Conservation (phyloP, 164 flowering plant genomes). For the Stephania cephalantha region DNA sequence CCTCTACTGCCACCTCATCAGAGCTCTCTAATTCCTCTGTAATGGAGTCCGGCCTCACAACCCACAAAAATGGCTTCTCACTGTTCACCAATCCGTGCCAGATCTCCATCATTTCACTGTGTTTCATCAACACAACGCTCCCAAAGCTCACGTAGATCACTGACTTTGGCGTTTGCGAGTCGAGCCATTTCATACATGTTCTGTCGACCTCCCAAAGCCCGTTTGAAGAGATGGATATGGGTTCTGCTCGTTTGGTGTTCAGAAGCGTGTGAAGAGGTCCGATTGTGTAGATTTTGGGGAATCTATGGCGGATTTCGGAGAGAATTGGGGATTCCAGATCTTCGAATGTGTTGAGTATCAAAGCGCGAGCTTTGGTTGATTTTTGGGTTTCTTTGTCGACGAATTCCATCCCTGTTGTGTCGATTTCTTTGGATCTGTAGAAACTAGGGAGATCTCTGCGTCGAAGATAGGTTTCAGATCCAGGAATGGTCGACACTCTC, state of each 20-base stretch:
- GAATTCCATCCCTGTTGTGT: constrained; percentile 4
- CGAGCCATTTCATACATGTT: constrained; percentile 46
- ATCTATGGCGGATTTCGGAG: constrained; percentile 15
- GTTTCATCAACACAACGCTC: constrained; percentile 19
- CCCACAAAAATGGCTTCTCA: constrained; percentile 43
- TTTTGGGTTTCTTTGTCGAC: constrained; percentile 1
- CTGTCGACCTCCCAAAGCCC: constrained; percentile 31
- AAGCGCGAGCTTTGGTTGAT: constrained; percentile 9
- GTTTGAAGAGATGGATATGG: neutral
- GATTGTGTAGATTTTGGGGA: constrained; percentile 25
- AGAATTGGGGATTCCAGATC: constrained; percentile 27
- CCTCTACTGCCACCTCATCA: constrained; percentile 15
- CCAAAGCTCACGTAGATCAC: constrained; percentile 63
- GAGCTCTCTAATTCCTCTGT: neutral
- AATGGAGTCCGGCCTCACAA: constrained; percentile 26
- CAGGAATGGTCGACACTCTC: constrained; percentile 20
- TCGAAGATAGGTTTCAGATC: constrained; percentile 31
- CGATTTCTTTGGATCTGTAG: constrained; percentile 12
- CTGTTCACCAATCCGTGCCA: constrained; percentile 44
- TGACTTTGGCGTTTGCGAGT: constrained; percentile 28
- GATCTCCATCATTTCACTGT: constrained; percentile 30
- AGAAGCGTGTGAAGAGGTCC: constrained; percentile 38
- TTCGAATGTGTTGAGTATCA: constrained; percentile 39
- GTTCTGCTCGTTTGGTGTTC: constrained; percentile 2
- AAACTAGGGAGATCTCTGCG: constrained; percentile 36